Percentiles rank a stretch among this genome's conserved stretches.
Conservation (phyloP, 1,284 basidiomycete species). For the Flammula alnicola region DNA sequence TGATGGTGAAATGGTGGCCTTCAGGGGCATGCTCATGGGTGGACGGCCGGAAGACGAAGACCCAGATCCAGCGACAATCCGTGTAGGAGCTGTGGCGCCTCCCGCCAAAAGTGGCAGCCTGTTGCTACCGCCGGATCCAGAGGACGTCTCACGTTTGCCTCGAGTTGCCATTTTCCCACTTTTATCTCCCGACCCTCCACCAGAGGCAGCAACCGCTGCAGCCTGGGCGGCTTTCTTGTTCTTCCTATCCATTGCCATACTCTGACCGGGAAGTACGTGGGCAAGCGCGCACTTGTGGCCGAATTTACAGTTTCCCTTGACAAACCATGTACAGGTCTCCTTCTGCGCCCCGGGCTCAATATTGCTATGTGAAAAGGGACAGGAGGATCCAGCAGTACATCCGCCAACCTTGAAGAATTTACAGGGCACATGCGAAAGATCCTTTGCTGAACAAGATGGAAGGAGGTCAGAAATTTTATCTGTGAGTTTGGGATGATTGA, state of each 20-base stretch:
- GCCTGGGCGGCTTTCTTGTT: conserved; percentile 96
- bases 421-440: conserved; percentile 96
- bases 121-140: too few species aligned
- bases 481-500: neutral
- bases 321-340: conserved; percentile 94
- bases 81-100: conserved; percentile 47
- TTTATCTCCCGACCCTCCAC: too few species aligned
- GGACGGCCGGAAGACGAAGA: conserved; percentile 53
- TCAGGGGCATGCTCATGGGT: conserved; percentile 68
- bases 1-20: conserved; percentile 73
- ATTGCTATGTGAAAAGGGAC: conserved; percentile 87
- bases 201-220: conserved; percentile 60
- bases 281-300: conserved; percentile 96
- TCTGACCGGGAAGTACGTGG: conserved; percentile 93
- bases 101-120: conserved; percentile 54
- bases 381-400: conserved; percentile 93
- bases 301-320: conserved; percentile 97
- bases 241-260: conserved; percentile 95
- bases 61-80: conserved; percentile 52
- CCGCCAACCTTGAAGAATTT: conserved; percentile 96
- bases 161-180: too few species aligned
- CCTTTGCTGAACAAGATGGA: conserved; percentile 61
- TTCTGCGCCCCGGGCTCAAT: conserved; percentile 81
- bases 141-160: too few species aligned
- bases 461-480: neutral